phyloP scores from a whole-genome alignment of 2,329 filamentous ascomycete genomes.

The Onygenales sp. region DNA sequence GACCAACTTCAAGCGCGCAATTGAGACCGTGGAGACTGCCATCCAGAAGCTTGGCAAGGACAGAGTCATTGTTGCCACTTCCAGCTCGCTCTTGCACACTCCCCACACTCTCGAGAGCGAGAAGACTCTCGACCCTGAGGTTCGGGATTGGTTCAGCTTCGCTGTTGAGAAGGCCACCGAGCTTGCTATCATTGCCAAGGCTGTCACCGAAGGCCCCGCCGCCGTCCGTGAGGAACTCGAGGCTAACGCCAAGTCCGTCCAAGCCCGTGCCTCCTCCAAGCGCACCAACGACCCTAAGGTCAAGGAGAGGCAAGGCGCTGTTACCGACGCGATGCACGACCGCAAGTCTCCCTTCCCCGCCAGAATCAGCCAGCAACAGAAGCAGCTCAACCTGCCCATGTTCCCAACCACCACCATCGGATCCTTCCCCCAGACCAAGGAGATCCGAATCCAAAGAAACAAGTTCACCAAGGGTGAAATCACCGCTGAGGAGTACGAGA shows the following conservation, averaged over 20 bases:
- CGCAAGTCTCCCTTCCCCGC: conserved; percentile 80
- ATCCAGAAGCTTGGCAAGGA: conserved; percentile 96
- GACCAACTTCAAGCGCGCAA: conserved; percentile 95
- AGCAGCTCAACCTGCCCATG: conserved; percentile 82
- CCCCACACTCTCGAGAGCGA: conserved; percentile 96
- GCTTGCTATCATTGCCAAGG: conserved; percentile 90
- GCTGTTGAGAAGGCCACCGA: conserved; percentile 89
- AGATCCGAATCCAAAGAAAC: conserved; percentile 93
- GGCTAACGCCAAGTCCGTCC: conserved; percentile 90
- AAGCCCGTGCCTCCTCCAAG: conserved; percentile 82
- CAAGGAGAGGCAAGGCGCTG: conserved; percentile 89
- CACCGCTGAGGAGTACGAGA: conserved; percentile 83
- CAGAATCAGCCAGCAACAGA: conserved; percentile 81
- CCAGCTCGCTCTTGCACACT: conserved; percentile 94
- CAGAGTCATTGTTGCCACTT: conserved; percentile 91
- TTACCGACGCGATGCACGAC: conserved; percentile 78
- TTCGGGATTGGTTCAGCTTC: conserved; percentile 98
- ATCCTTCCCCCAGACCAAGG: conserved; percentile 98
- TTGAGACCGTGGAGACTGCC: conserved; percentile 80
- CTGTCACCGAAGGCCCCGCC: conserved; percentile 84
- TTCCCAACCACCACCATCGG: conserved; percentile 99
- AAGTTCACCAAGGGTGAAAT: conserved; percentile 99
- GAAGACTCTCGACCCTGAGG: conserved; percentile 93
- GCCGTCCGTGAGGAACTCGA: conserved; percentile 81
- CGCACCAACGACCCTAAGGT: conserved; percentile 96